Conservation (phyloP, 78 protist species). For the Dictyostelium discoideum region DNA sequence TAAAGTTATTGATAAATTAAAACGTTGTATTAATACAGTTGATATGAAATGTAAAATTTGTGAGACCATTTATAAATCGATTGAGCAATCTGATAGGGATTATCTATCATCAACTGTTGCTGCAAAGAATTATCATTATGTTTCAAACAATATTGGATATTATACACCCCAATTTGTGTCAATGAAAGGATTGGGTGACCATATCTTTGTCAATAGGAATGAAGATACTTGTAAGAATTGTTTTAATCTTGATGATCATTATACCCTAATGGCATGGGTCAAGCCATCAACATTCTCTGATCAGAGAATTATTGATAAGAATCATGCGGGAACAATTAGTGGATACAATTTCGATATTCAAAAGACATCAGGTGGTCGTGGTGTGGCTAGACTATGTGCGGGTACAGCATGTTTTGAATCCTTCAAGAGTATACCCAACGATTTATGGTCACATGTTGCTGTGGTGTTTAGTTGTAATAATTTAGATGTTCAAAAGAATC, state of each 20-base stretch:
- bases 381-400: constrained; percentile 36
- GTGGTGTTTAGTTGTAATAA: background rate
- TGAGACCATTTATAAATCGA: background rate
- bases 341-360: constrained; percentile 59
- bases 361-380: background rate
- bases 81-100: background rate
- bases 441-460: constrained; percentile 46
- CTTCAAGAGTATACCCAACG: background rate
- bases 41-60: constrained; percentile 27
- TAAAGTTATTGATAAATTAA: constrained; percentile 35
- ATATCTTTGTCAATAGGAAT: background rate
- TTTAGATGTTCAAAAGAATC: background rate
- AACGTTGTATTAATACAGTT: constrained; percentile 7
- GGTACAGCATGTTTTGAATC: constrained; percentile 4
- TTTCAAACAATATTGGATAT: background rate
- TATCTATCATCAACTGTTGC: background rate
- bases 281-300: constrained; percentile 53
- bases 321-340: background rate
- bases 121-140: background rate
- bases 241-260: constrained; percentile 19
- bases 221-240: background rate
- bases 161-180: background rate
- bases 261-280: constrained; percentile 56
- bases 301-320: constrained; percentile 58
- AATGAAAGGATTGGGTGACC: constrained; percentile 52